phyloP scores from a whole-genome alignment of 495 filamentous ascomycete genomes.

The Aspergillus incahuasiensis region DNA sequence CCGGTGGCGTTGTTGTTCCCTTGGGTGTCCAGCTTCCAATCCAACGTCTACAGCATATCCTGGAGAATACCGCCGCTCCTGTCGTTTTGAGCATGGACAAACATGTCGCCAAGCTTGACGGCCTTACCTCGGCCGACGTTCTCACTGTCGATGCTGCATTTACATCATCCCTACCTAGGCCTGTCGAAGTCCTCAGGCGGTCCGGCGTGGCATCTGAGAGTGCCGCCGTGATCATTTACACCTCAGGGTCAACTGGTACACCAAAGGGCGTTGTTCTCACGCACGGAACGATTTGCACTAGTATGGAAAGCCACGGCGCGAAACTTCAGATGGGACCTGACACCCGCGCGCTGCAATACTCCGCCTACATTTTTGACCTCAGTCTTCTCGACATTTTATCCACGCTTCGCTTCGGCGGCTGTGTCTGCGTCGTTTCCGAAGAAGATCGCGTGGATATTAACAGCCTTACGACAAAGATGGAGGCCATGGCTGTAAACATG shows the following conservation, averaged over 20 bases:
- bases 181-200: neutral
- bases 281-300: conserved; percentile 20
- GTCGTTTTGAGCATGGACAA: conserved; percentile 3
- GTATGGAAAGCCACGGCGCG: conserved; percentile 15
- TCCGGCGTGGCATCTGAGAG: neutral
- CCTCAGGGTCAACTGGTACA: conserved; percentile 29
- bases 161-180: neutral
- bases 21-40: conserved; percentile 44
- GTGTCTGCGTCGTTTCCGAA: conserved; percentile 16
- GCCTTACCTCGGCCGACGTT: neutral
- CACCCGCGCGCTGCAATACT: conserved; percentile 12
- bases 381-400: conserved; percentile 13
- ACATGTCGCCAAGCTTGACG: neutral
- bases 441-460: conserved; percentile 8
- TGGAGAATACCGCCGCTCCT: conserved; percentile 23
- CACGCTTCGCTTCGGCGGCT: conserved; percentile 12
- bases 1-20: conserved; percentile 44
- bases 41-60: conserved; percentile 41
- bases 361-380: conserved; percentile 16
- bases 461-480: conserved; percentile 1
- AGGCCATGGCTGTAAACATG: conserved; percentile 3
- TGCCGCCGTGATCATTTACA: conserved; percentile 29
- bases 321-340: neutral
- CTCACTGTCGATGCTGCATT: neutral
- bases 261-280: conserved; percentile 29